Base-by-base conservation (phyloP, 2,329 filamentous ascomycete species). In the Penicillium sp. region DNA sequence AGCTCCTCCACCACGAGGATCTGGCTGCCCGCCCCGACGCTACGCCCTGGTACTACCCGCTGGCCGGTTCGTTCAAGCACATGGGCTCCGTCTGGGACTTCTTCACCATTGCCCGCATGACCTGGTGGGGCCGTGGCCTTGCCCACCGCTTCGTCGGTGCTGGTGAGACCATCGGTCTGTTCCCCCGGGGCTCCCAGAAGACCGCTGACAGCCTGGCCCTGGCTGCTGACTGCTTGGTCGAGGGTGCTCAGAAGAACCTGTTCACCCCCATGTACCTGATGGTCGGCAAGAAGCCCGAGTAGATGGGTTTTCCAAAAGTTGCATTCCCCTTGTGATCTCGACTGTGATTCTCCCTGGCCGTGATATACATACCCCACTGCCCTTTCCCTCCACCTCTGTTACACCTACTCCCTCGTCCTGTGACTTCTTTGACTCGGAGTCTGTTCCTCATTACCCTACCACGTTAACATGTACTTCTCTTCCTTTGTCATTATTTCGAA, bases 191-290 rank as follows among this genome's bases (percentile, higher is more conserved):
- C 50, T 96, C 92, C 50, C 91, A 92, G 80, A 96, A 96, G 87
- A 96, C 92, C n/a, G 93, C 92, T 11, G 90, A 97, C 78, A 92
- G 90, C 71, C 79, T 98, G 70, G 92, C 90, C 6, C 72, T 87
- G 59, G 93, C 91, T 35, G 92, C 86, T 11, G 93, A 97, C 77
- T 90, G 87, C 69, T 82, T 98, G 53, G 93, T 96, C 22, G 91
- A 90, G 50, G 94, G 94, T 77, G 94, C 88, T 37, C 86, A 87
- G 75, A 84, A 93, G 81, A 90, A 96, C 77, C 85, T 98, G n/a
- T 98, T 98, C 80, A 98, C 94, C 1, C 94, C 94, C 57, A 98
- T 98, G 94, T 97, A 96, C 80, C 82, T 98, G 73, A 97, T 97
- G 91, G 86, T 97, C 60, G 94, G 87, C 61, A 87, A 91, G 79